Evolutionary conservation across 352 stramenopile species (phyloP).

Genomic region (Pythium aristosporum): DNA sequence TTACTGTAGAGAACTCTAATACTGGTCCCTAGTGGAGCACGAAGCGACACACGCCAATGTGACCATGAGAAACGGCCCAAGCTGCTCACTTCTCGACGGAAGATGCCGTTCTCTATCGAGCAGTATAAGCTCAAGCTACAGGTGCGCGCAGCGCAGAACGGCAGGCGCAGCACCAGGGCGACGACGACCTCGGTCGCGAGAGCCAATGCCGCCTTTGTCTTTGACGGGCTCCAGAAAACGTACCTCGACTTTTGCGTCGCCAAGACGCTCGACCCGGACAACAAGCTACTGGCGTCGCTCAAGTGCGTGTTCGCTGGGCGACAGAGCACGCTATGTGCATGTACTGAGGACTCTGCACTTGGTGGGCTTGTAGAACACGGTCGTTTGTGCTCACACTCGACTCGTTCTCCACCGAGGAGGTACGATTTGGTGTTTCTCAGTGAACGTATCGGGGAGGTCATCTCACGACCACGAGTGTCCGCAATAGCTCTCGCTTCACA

Average conservation of each 20-base stretch:
- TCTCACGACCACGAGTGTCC: neutral
- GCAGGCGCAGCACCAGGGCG: neutral
- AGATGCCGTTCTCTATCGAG: constrained; percentile 52
- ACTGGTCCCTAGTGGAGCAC: neutral
- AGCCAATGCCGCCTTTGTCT: constrained; percentile 16
- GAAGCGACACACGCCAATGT: constrained; percentile 13
- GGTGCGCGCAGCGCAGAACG: constrained; percentile 32
- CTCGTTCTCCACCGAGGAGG: constrained; percentile 50
- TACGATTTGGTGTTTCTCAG: constrained; percentile 8
- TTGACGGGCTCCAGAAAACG: constrained; percentile 34
- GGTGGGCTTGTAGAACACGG: constrained; percentile 4
- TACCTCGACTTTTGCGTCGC: constrained; percentile 63
- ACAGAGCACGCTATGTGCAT: neutral
- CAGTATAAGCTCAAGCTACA: constrained; percentile 59
- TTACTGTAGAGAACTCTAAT: constrained; percentile 13
- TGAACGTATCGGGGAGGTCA: neutral
- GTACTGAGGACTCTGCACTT: neutral
- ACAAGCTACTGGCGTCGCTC: constrained; percentile 43
- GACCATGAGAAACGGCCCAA: neutral
- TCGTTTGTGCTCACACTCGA: constrained; percentile 48
- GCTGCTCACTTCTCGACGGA: neutral
- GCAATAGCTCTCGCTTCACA: constrained; percentile 46
- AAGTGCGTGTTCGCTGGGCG: constrained; percentile 18
- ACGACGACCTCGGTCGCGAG: neutral
- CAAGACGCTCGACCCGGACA: constrained; percentile 49